phyloP scores from a whole-genome alignment of 129 eudicot genomes.

The Arctium lappa region DNA sequence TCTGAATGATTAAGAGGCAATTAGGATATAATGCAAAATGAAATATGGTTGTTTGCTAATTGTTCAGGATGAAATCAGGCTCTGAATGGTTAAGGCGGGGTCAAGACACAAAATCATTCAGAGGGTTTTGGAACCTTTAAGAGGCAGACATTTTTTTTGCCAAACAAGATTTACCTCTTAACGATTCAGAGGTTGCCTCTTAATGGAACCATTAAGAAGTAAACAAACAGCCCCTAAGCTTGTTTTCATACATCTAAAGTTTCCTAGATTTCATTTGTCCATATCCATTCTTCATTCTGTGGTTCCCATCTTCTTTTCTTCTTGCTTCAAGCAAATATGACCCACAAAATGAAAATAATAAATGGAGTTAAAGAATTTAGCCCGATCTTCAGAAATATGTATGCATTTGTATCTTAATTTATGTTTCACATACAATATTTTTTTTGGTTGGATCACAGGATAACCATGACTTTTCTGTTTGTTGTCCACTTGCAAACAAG shows the following conservation, averaged over 20 bases:
- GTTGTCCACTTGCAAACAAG: slow-evolving; percentile 35
- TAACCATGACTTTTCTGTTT: slow-evolving; percentile 51
- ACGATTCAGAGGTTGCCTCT: no score
- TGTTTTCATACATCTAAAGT: neutral
- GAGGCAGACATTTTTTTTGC: no score
- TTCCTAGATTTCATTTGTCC: neutral
- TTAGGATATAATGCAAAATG: no score
- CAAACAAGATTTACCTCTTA: no score
- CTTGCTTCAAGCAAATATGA: neutral
- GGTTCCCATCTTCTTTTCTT: neutral
- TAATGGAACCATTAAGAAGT: no score
- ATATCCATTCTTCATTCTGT: slow-evolving; percentile 10
- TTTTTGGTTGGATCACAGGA: slow-evolving; percentile 44
- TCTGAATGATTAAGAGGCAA: no score
- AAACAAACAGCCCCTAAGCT: no score
- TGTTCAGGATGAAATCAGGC: no score
- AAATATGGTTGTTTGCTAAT: no score
- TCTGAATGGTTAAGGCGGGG: no score
- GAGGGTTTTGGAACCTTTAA: no score
- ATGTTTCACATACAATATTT: neutral
- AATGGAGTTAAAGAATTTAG: neutral
- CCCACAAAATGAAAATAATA: neutral
- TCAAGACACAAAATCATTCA: no score
- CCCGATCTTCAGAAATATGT: neutral
- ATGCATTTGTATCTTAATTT: neutral